These are phyloP conservation scores for Cyclotella baltica DNA, from an alignment of 108 stramenopile species.

Conservation along the genomic window DNA sequence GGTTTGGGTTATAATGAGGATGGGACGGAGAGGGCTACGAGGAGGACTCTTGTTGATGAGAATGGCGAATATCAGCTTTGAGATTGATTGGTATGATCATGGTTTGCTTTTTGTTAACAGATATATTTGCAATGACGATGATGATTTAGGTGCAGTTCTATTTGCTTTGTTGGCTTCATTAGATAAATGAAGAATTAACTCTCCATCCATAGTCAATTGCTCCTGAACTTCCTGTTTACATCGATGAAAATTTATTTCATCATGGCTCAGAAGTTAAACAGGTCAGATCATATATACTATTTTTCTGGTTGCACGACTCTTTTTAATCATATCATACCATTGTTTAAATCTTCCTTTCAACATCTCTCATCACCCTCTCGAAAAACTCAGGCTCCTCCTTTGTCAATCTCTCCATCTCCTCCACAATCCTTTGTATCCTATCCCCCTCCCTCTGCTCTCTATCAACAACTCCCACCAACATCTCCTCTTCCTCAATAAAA, in stretches of 20 bases:
- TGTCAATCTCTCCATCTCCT: slow-evolving; percentile 30
- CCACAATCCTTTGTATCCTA: slow-evolving; percentile 37
- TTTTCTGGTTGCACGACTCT: no score
- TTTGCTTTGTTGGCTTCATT: no score
- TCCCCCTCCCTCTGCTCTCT: slow-evolving; percentile 25
- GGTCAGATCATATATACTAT: no score
- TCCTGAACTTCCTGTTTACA: no score
- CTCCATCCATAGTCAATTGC: no score
- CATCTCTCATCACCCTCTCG: slow-evolving; percentile 34
- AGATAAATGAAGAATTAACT: no score
- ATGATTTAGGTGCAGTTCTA: not conserved
- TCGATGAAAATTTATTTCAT: no score
- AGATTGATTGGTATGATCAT: not conserved
- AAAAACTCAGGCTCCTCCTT: slow-evolving; percentile 36
- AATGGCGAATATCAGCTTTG: not conserved
- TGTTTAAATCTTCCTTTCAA: slow-evolving; percentile 13
- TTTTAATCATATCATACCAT: not conserved
- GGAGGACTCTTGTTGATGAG: slow-evolving; percentile 1
- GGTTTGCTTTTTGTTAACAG: no score
- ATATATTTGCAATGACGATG: no score
- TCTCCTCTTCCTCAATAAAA: slow-evolving; percentile 17
- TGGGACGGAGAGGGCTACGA: slow-evolving; percentile 6
- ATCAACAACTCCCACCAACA: not conserved
- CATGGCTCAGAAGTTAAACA: no score
- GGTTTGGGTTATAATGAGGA: slow-evolving; percentile 14